These are phyloP conservation scores for Capsicum rhomboideum DNA, from an alignment of 257 asterid genomes.

Conservation along the genomic window DNA sequence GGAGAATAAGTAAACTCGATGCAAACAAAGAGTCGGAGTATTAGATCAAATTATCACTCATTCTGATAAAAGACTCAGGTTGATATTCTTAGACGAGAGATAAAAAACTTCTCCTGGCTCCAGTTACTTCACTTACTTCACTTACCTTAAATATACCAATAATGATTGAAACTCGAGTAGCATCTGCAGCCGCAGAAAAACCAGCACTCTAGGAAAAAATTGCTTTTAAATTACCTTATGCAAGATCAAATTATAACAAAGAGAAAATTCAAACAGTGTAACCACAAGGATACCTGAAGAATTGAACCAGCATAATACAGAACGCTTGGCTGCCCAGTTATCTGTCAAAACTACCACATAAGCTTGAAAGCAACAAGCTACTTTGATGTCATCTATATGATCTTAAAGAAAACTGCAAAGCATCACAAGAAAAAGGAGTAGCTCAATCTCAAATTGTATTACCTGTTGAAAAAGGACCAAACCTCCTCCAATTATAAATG, in stretches of 20 bases:
- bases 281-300: slow-evolving; percentile 56
- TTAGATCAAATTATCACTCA: background rate
- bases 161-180: slow-evolving; percentile 81
- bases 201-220: slow-evolving; percentile 68
- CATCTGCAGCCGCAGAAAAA: slow-evolving; percentile 95
- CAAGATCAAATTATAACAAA: background rate
- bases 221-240: background rate
- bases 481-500: slow-evolving; percentile 93
- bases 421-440: background rate
- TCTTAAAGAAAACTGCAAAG: background rate
- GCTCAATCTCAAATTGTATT: slow-evolving; percentile 2
- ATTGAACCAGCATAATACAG: slow-evolving; percentile 92
- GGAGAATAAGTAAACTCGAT: slow-evolving; percentile 1
- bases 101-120: background rate
- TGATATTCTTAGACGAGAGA: background rate
- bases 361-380: background rate
- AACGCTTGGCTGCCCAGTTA: slow-evolving; percentile 99
- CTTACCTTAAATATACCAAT: slow-evolving; percentile 89
- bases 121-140: slow-evolving; percentile 6
- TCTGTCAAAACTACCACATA: slow-evolving; percentile 33
- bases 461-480: slow-evolving; percentile 99
- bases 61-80: background rate
- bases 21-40: background rate
- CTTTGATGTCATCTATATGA: background rate
- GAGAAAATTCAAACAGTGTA: background rate